Conservation (phyloP, 2,329 filamentous ascomycete species). For the Clarireedia homoeocarpa region DNA sequence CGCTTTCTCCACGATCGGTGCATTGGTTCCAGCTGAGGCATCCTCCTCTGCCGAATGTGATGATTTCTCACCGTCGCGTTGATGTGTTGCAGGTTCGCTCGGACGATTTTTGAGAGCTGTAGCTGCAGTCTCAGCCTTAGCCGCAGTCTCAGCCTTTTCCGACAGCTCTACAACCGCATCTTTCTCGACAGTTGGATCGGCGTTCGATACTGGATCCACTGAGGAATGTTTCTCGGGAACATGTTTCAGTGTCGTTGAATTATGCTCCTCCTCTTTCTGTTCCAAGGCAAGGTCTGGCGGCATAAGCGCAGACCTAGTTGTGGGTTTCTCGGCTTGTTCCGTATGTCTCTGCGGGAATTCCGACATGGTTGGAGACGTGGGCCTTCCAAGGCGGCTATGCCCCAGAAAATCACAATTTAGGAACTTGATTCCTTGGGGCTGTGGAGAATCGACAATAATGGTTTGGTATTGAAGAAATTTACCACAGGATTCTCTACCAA, state of each 20-base stretch:
- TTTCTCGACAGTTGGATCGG: neutral
- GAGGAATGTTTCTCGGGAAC: neutral
- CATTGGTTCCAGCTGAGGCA: neutral
- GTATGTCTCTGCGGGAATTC: slow-evolving; percentile 3
- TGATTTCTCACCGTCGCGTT: neutral
- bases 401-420: neutral
- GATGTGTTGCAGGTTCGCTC: neutral
- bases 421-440: neutral
- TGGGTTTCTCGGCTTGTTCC: slow-evolving; percentile 6
- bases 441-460: neutral
- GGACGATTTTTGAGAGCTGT: neutral
- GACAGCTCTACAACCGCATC: neutral
- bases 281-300: neutral
- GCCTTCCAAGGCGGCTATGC: neutral
- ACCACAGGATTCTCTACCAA: no score
- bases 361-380: slow-evolving; percentile 14
- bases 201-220: no score
- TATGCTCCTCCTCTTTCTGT: slow-evolving; percentile 2
- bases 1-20: neutral
- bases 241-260: neutral
- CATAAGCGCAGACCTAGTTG: neutral
- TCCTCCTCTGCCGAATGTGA: neutral
- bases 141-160: neutral
- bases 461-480: no score
- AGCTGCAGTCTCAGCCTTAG: neutral